A percentile compares a stretch with the other conserved stretches of the same genome.
phyloP scores from a whole-genome alignment of 345 rosid genomes.

The Populus tremula region DNA sequence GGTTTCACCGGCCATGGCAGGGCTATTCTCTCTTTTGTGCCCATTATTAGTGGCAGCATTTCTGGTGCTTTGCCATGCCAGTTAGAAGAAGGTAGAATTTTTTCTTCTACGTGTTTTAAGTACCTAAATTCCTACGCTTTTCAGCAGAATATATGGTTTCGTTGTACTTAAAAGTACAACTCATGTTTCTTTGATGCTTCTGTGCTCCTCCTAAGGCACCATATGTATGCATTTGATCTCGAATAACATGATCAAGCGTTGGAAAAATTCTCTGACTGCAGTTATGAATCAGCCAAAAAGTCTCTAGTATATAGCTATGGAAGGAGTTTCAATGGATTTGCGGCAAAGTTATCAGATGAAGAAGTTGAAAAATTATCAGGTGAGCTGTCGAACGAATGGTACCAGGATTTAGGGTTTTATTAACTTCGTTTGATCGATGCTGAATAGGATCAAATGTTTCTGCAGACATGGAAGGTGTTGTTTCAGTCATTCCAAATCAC shows the following conservation, averaged over 20 bases:
- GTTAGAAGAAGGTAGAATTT: constrained; percentile 27
- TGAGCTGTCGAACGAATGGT: constrained; percentile 2
- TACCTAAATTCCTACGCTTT: not conserved
- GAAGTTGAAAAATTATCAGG: constrained; percentile 38
- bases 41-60: constrained; percentile 18
- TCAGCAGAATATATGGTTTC: not conserved
- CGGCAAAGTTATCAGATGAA: constrained; percentile 39
- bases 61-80: constrained; percentile 24
- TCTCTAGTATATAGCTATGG: constrained; percentile 39
- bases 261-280: constrained; percentile 12
- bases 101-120: not conserved
- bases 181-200: not conserved
- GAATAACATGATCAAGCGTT: not conserved
- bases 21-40: constrained; percentile 17
- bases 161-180: not conserved
- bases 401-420: not conserved
- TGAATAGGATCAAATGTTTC: not conserved
- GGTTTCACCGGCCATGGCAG: constrained; percentile 14
- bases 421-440: too few relatives aligned
- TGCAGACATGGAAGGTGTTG: constrained; percentile 28
- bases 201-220: not conserved
- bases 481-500: constrained; percentile 27
- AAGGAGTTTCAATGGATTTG: constrained; percentile 43
- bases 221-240: not conserved
- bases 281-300: constrained; percentile 26